Evolutionary conservation across 192 early-diverging fungal species (phyloP), one percentile per base, ranked within the genome.

Genomic region (Funneliformis geosporum): DNA sequence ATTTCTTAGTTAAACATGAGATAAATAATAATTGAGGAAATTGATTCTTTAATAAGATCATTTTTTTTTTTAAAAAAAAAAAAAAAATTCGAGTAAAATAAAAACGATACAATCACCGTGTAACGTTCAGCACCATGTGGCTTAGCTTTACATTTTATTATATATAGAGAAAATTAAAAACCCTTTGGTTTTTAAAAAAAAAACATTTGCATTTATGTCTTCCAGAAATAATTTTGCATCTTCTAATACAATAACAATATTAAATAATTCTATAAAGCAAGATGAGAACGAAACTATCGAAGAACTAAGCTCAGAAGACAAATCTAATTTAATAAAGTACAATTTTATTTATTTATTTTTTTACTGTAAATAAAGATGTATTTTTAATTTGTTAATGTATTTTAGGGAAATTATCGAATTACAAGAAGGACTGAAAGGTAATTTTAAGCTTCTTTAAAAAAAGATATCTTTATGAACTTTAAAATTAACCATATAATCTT

Each of bases 381-480:
- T 18, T 50, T 60, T 76, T 23, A 43, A 64, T 21, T 16, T 25
- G 40, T 25, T 61, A 28, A n/a, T n/a, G n/a, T n/a, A n/a, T 46
- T 44, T 43, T 79, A 79, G 77, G 18, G 38, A 79, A 79, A 61
- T 79, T 25, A 5, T 79, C 16, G 77, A 79, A 38, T 28, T 70
- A 16, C 77, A 79, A 79, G 77, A 59, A 60, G 77, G 77, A 11
- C 23, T 79, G 40, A 79, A 79, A 79, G 77, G 77, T 79, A 44
- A 27, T 4, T 43, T 69, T 59, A 14, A n/a, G n/a, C 16, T 69
- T n/a, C 16, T 60, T 67, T 38, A 25, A 21, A 25, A 27, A 11
- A 2, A 27, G 55, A 25, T 33, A 4, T 47, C 4, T 21, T 33
- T 39, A 14, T 27, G 10, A 28, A 25, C 21, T 7, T 14, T 16